Percentiles rank a stretch among this genome's conserved stretches.
Conservation (phyloP, 139 green algal genomes). For the Tetraselmis striata region DNA sequence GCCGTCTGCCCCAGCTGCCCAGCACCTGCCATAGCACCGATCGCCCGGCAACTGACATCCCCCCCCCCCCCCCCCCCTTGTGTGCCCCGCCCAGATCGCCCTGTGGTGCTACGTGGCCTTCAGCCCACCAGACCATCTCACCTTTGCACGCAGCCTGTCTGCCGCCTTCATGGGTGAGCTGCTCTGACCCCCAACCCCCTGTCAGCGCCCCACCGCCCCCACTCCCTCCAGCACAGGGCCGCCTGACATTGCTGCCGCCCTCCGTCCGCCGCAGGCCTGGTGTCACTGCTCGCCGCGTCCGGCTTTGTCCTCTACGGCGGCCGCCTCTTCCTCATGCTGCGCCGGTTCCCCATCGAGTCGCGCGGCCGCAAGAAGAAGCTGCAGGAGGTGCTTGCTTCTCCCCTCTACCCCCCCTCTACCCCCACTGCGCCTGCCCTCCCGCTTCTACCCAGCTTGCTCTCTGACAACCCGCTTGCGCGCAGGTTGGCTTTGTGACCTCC, state of each 20-base stretch:
- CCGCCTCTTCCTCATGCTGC: conserved; percentile 87
- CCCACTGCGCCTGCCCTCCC: not conserved
- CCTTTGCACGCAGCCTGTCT: not conserved
- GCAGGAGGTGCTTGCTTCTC: conserved; percentile 79
- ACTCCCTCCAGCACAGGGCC: too few relatives aligned
- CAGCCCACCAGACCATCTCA: not conserved
- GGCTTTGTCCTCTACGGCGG: conserved; percentile 76
- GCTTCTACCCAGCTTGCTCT: not conserved
- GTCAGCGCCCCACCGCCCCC: too few relatives aligned
- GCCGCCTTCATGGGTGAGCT: not conserved
- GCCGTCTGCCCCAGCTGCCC: too few relatives aligned
- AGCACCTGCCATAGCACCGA: too few relatives aligned
- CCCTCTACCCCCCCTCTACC: too few relatives aligned
- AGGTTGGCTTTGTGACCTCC: conserved; percentile 76
- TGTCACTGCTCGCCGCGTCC: conserved; percentile 3
- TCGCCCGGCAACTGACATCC: too few relatives aligned
- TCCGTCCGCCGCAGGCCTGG: conserved; percentile 4
- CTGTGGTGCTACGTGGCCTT: not conserved
- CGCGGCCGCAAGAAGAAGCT: conserved; percentile 92
- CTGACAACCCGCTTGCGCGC: not conserved
- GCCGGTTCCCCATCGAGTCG: conserved; percentile 92
- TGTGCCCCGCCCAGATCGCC: not conserved
- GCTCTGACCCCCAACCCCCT: not conserved
- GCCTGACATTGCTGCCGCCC: too few relatives aligned
- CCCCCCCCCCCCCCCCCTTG: too few relatives aligned